Conservation (phyloP, 2,329 filamentous ascomycete species). For the Cordyceps tenuipes region DNA sequence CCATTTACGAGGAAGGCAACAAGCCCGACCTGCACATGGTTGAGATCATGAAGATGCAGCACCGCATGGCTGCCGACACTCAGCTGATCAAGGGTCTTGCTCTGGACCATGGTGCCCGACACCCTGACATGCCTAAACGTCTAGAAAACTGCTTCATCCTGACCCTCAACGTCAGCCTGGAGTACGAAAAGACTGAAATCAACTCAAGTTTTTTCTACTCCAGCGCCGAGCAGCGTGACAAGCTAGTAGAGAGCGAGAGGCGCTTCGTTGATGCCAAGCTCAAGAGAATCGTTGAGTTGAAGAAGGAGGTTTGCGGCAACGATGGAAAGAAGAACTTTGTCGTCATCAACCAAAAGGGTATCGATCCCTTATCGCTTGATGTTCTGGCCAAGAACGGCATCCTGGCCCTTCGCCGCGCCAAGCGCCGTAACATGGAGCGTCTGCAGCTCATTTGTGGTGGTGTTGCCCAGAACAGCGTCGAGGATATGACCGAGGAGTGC, state of each 20-base stretch:
- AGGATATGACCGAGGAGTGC: slow-evolving; percentile 78
- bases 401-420: slow-evolving; percentile 84
- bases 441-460: slow-evolving; percentile 92
- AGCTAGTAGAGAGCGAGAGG: slow-evolving; percentile 94
- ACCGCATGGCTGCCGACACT: slow-evolving; percentile 90
- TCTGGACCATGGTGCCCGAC: slow-evolving; percentile 88
- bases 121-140: slow-evolving; percentile 96
- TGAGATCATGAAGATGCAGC: slow-evolving; percentile 99
- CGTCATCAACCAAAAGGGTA: slow-evolving; percentile 98
- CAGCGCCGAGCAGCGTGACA: slow-evolving; percentile 91
- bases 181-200: slow-evolving; percentile 99
- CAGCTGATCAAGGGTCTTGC: slow-evolving; percentile 90
- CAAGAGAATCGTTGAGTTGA: slow-evolving; percentile 93
- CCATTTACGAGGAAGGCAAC: slow-evolving; percentile 80
- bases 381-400: slow-evolving; percentile 98
- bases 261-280: slow-evolving; percentile 94
- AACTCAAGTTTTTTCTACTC: slow-evolving; percentile 99
- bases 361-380: slow-evolving; percentile 91
- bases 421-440: slow-evolving; percentile 98
- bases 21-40: slow-evolving; percentile 99
- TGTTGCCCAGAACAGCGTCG: slow-evolving; percentile 87
- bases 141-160: slow-evolving; percentile 94
- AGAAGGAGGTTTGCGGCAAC: slow-evolving; percentile 92
- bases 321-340: slow-evolving; percentile 95
- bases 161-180: slow-evolving; percentile 89